Evolutionary conservation across 371 early-diverging fungal species (phyloP), one percentile per base, ranked within the genome.

Genomic region (Phascolomyces articulosus): DNA sequence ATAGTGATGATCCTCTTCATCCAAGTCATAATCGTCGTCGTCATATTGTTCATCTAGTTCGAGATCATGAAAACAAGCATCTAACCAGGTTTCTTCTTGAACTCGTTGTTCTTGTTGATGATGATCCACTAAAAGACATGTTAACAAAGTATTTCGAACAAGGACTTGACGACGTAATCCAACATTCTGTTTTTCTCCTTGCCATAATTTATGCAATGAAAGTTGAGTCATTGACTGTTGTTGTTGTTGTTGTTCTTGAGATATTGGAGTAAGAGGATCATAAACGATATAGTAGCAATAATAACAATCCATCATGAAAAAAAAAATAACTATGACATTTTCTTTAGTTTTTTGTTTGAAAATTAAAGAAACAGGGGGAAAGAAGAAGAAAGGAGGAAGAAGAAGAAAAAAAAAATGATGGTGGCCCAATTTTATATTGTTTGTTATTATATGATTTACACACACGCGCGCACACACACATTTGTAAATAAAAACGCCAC

Each of bases 71-170:
- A 57, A 38, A 18, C 57, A 57, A 28, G 60, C 60, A 28, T 48
- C 60, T 13, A 80, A 56, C 80, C 80, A 80, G 6, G 62, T 60
- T 44, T 80, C 67, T 65, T 78, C 75, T 29, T 73, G 68, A 4
- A 60, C 55, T 21, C 60, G 64, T 47, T 63, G 34, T 34, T 63
- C 47, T 40, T 70, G 49, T 53, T 72, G 58, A n/a, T 44, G 8
- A n/a, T 44, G 6, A 34, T 41, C 15, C 23, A 29, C 10, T 40
- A 69, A 62, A 16, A 72, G 58, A 29, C 68, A 73, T 13, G 62
- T 60, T 26, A 71, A 40, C 11, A 75, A 51, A 4, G 72, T 48
- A 49, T 78, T 78, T n/a, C 75, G 67, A n/a, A 75, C 64, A 27
- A 78, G 40, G 8, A 78, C 66, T 51, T 78, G 73, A 9, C 71